Evolutionary conservation across 345 rosid species (phyloP).

Genomic region (Salix viminalis): DNA sequence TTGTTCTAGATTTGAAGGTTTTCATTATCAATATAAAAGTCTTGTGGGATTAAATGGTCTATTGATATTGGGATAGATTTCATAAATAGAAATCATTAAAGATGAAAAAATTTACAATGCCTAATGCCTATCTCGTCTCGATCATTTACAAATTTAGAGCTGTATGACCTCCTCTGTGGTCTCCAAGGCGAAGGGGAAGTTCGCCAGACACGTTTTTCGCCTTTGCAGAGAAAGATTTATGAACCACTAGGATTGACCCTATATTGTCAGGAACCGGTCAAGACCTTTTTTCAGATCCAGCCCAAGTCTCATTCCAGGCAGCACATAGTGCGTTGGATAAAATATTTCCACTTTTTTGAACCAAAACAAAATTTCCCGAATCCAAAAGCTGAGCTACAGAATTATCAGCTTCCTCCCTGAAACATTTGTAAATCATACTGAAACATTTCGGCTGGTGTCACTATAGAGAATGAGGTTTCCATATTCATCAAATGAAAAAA

Average conservation of each 20-base stretch:
- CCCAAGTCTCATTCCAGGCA: background rate
- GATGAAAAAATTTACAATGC: no score
- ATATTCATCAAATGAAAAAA: background rate
- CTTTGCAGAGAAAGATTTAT: background rate
- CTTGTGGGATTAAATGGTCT: no score
- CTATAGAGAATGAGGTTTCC: conserved; percentile 1
- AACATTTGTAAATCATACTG: conserved; percentile 8
- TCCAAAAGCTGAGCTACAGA: conserved; percentile 14
- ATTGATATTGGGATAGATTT: no score
- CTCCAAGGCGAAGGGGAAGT: background rate
- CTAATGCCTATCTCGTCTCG: background rate
- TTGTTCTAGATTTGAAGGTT: no score
- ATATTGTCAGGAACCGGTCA: background rate
- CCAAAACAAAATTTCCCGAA: conserved; percentile 8
- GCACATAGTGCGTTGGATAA: background rate
- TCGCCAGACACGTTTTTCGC: background rate
- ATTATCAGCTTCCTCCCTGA: no score
- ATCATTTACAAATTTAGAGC: background rate
- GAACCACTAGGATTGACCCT: background rate
- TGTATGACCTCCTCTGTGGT: background rate
- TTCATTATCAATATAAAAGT: no score
- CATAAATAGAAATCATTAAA: no score
- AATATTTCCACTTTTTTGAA: background rate
- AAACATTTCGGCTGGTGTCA: background rate
- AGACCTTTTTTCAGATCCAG: background rate